These are phyloP conservation scores for Tricholoma bakamatsutake DNA, from an alignment of 768 basidiomycete species.

Conservation along the genomic window DNA sequence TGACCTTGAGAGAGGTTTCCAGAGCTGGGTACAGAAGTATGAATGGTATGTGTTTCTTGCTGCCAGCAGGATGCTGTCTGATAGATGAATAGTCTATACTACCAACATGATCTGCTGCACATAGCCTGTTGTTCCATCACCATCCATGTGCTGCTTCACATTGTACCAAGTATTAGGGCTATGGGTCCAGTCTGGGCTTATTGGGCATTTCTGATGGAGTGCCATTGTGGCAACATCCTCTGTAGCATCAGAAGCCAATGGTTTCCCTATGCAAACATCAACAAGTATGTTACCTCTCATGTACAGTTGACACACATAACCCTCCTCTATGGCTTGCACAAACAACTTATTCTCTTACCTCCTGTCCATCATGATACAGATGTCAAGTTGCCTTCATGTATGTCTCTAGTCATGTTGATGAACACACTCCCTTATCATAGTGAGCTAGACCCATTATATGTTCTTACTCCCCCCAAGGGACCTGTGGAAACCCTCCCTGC, in stretches of 20 bases:
- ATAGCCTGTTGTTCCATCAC: slow-evolving; percentile 12
- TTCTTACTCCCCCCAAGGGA: no score
- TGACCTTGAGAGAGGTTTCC: slow-evolving; percentile 31
- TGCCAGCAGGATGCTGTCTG: no score
- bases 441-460: neutral
- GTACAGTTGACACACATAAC: slow-evolving; percentile 29
- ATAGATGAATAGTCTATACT: slow-evolving; percentile 22
- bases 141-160: neutral
- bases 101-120: slow-evolving; percentile 26
- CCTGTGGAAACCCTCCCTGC: no score
- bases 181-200: no score
- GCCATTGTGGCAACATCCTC: slow-evolving; percentile 27
- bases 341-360: slow-evolving; percentile 16
- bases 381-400: slow-evolving; percentile 9
- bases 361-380: neutral
- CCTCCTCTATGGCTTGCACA: slow-evolving; percentile 17
- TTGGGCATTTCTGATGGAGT: slow-evolving; percentile 35
- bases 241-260: slow-evolving; percentile 21
- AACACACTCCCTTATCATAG: neutral
- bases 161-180: neutral
- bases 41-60: slow-evolving; percentile 27
- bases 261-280: slow-evolving; percentile 27
- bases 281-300: slow-evolving; percentile 18
- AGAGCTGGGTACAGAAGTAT: slow-evolving; percentile 30
- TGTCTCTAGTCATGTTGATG: neutral